These are phyloP conservation scores for Phytopythium aichiense DNA, from an alignment of 352 stramenopile genomes.

Conservation along the genomic window DNA sequence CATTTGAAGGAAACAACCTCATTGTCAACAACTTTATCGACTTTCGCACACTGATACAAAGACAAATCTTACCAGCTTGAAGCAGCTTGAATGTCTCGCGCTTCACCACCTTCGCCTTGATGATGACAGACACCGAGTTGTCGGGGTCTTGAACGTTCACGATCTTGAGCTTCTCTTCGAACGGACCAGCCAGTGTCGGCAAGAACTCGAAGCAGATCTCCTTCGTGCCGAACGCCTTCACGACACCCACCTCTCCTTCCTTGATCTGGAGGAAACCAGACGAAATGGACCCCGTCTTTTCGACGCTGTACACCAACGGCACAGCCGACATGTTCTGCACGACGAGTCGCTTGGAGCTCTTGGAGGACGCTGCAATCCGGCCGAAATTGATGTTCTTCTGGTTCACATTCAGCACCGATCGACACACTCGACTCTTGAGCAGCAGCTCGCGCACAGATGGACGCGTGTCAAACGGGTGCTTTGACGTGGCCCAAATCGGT, in stretches of 20 bases:
- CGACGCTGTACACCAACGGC: constrained; percentile 80
- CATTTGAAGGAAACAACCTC: constrained; percentile 7
- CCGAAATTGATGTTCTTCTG: constrained; percentile 93
- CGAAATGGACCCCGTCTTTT: constrained; percentile 90
- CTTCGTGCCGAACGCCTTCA: constrained; percentile 85
- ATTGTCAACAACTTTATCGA: background rate
- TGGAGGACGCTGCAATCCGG: constrained; percentile 78
- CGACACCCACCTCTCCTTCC: constrained; percentile 79
- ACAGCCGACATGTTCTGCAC: constrained; percentile 88
- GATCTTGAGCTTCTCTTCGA: constrained; percentile 89
- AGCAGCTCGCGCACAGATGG: constrained; percentile 80
- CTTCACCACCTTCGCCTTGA: constrained; percentile 89
- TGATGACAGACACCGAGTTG: constrained; percentile 85
- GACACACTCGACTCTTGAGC: constrained; percentile 79
- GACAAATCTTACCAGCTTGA: constrained; percentile 55
- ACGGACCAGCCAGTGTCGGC: constrained; percentile 76
- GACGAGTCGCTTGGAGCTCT: constrained; percentile 82
- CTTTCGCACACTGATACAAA: background rate
- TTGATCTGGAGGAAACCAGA: constrained; percentile 89
- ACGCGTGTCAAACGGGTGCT: constrained; percentile 78
- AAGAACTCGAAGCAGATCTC: constrained; percentile 90
- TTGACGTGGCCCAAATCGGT: constrained; percentile 58
- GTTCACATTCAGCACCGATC: constrained; percentile 88
- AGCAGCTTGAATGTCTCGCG: constrained; percentile 88
- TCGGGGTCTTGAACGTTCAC: constrained; percentile 87